Evolutionary conservation across 2,329 filamentous ascomycete genomes (phyloP).

Genomic region (Sporothrix mexicana): DNA sequence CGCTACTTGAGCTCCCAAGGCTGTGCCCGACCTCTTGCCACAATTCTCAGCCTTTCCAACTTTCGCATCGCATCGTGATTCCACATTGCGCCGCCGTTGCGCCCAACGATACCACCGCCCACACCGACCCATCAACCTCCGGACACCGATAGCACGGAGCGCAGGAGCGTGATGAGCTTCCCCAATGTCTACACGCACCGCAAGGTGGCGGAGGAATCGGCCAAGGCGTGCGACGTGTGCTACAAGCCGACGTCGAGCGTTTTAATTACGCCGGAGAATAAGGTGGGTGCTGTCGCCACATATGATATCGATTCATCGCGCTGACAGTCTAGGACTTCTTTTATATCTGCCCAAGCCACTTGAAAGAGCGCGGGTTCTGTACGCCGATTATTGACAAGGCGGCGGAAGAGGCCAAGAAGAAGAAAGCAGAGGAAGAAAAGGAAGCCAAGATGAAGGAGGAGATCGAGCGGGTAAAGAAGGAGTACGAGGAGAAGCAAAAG

Average conservation of each 20-base stretch:
- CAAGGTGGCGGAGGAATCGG: slow-evolving; percentile 80
- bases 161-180: slow-evolving; percentile 55
- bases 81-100: neutral
- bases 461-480: slow-evolving; percentile 70
- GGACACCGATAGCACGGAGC: neutral
- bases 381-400: slow-evolving; percentile 73
- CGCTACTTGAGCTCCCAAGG: neutral
- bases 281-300: slow-evolving; percentile 59
- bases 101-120: neutral
- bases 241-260: slow-evolving; percentile 88
- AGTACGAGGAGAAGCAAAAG: slow-evolving; percentile 75
- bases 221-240: slow-evolving; percentile 88
- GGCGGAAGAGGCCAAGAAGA: slow-evolving; percentile 66
- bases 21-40: neutral
- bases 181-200: slow-evolving; percentile 85
- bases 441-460: slow-evolving; percentile 71
- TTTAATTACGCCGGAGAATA: slow-evolving; percentile 85
- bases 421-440: slow-evolving; percentile 68
- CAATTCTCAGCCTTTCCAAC: neutral
- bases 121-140: neutral
- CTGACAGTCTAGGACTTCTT: slow-evolving; percentile 73
- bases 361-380: slow-evolving; percentile 84
- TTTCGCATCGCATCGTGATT: neutral
- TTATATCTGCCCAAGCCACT: slow-evolving; percentile 82
- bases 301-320: neutral